Evolutionary conservation across 148 eudicot genomes (phyloP), one percentile per base, ranked within the genome.

Genomic region (Salicornia ramosissima): DNA sequence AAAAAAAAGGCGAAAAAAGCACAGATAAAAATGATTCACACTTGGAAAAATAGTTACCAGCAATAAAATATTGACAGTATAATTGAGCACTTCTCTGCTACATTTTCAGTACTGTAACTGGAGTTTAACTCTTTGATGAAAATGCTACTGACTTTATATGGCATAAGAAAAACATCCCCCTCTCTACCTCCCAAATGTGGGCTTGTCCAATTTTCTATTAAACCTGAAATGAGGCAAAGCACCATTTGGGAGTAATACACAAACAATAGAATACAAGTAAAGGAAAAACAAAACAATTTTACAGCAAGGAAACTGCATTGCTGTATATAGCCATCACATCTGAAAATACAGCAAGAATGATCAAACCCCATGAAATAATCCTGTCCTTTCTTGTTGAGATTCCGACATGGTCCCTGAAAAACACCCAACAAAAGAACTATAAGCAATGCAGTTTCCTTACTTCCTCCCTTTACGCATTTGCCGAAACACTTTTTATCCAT

Each of bases 241-340:
- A 50, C 66, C 61, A 69, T 34, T 25, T 26, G 54, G 51, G 34
- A 26, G 64, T 15, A 42, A 34, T 51, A 8, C 40, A 28, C 22
- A 33, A 40, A 63, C 46, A 42, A 29, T 8, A 49, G 22, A 56
- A 54, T 18, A 68, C 2, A 34, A 7, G 5, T 15, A 40, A 0
- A 18, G 36, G 39, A 24, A n/a, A 12, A 54, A 33, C 24, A 21
- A 1, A 16, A 9, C 57, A 68, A 80, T 84, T n/a, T 87, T 73
- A 91, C 69, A 81, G 61, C 78, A 87, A 76, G 54, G 89, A 80
- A 69, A 80, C 81, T 0, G 90, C 91, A 59, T 92, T 87, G 74
- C 97, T 92, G 79, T 92, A 92, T 67, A 92, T 87, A 25, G 97
- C 97, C 73, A 89, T 81, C 76, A 80, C 14, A 68, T 89, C 85